These are phyloP conservation scores for Hypoxylon sp. DNA, from an alignment of 2,329 filamentous ascomycete genomes.

Conservation along the genomic window DNA sequence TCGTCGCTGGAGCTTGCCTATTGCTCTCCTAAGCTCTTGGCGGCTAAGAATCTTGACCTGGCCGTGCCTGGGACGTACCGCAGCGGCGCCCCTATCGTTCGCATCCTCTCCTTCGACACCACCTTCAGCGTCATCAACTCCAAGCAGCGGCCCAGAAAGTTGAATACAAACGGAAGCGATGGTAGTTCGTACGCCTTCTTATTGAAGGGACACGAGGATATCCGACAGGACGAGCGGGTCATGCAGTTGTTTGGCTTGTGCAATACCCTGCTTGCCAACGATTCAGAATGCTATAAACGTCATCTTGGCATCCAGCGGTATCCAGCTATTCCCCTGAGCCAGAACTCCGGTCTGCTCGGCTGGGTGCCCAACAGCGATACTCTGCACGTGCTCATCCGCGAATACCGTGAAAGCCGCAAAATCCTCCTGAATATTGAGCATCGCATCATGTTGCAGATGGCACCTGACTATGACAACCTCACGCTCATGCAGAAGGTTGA, in stretches of 20 bases:
- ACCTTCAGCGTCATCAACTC: conserved; percentile 93
- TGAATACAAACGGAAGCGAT: conserved; percentile 88
- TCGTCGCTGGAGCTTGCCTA: conserved; percentile 94
- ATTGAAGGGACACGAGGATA: conserved; percentile 99
- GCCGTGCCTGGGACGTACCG: conserved; percentile 96
- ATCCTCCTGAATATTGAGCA: conserved; percentile 99
- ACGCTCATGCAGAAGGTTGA: conserved; percentile 99
- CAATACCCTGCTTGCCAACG: conserved; percentile 92
- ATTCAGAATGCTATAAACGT: conserved; percentile 95
- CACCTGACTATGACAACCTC: conserved; percentile 97
- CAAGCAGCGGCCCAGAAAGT: conserved; percentile 92
- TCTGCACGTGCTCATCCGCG: conserved; percentile 92
- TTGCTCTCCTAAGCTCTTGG: conserved; percentile 91
- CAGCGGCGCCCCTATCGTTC: conserved; percentile 78
- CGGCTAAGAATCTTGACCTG: conserved; percentile 84
- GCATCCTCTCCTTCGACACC: conserved; percentile 88
- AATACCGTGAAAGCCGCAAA: conserved; percentile 96
- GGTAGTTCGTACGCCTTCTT: conserved; percentile 87
- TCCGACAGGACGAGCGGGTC: conserved; percentile 96
- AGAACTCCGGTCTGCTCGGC: conserved; percentile 92
- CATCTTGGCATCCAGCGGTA: conserved; percentile 97
- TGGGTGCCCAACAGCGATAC: conserved; percentile 99
- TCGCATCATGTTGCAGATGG: conserved; percentile 99
- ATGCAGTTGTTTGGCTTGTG: conserved; percentile 99
- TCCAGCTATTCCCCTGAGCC: conserved; percentile 94